phyloP scores from a whole-genome alignment of 2,329 filamentous ascomycete genomes.

The Plenodomus tracheiphilus region DNA sequence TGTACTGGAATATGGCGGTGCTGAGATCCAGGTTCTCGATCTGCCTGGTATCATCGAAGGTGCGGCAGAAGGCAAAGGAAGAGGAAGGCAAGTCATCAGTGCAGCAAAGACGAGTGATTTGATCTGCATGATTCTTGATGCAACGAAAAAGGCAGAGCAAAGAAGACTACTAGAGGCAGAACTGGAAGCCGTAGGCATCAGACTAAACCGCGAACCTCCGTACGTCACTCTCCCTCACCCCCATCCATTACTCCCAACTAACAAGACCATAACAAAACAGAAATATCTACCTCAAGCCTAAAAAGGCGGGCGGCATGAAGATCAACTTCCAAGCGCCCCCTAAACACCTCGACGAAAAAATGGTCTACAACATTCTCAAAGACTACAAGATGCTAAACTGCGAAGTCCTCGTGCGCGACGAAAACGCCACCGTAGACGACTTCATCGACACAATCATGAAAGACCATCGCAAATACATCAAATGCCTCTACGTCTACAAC shows the following conservation, averaged over 20 bases:
- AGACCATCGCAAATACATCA: conserved; percentile 96
- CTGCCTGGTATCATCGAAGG: conserved; percentile 98
- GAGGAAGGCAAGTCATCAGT: conserved; percentile 94
- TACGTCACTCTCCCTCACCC: conserved; percentile 42
- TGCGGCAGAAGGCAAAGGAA: conserved; percentile 90
- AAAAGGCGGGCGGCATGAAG: conserved; percentile 98
- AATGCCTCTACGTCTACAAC: conserved; percentile 96
- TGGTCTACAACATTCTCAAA: conserved; percentile 94
- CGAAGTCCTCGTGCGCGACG: conserved; percentile 92
- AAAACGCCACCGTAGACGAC: conserved; percentile 91
- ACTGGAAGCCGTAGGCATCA: conserved; percentile 91
- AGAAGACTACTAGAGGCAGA: conserved; percentile 86
- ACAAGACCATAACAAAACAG: conserved; percentile 47
- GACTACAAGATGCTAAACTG: conserved; percentile 99
- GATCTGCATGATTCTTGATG: conserved; percentile 95
- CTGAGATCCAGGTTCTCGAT: conserved; percentile 97
- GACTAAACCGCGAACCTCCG: conserved; percentile 89
- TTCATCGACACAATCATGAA: conserved; percentile 99
- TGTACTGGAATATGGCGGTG: conserved; percentile 95
- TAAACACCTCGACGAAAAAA: conserved; percentile 93
- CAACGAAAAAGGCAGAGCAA: conserved; percentile 95
- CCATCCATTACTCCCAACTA: not conserved
- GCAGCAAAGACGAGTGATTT: conserved; percentile 98
- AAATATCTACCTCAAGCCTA: conserved; percentile 95
- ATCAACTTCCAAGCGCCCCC: conserved; percentile 92